A percentile compares a stretch with the other conserved stretches of the same genome.
Conservation (phyloP, 2,329 filamentous ascomycete genomes). For the Thielaviopsis cerberus region DNA sequence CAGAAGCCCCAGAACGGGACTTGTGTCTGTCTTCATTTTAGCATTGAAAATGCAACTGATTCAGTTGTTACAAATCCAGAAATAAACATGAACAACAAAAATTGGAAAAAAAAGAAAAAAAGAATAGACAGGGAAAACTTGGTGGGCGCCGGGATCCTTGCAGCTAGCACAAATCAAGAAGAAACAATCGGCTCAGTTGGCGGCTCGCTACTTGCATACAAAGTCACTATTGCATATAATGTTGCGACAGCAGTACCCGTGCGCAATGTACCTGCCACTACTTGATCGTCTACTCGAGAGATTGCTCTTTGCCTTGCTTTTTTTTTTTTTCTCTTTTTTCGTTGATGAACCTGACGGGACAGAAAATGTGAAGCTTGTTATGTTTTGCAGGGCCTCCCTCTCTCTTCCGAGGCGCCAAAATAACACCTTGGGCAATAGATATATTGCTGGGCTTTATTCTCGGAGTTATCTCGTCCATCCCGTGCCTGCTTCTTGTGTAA, state of each 20-base stretch:
- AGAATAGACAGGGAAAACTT: not conserved
- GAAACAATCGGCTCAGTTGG: not conserved
- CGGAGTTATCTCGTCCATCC: not conserved
- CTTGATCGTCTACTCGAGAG: not conserved
- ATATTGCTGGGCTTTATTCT: not conserved
- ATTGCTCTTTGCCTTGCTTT: too few relatives aligned
- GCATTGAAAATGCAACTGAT: too few relatives aligned
- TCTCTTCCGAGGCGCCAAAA: too few relatives aligned
- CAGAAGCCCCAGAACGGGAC: too few relatives aligned
- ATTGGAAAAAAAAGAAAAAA: not conserved
- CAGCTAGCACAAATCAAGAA: not conserved
- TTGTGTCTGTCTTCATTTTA: too few relatives aligned
- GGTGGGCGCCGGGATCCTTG: not conserved
- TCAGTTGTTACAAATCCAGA: too few relatives aligned
- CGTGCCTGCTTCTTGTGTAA: not conserved
- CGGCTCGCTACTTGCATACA: not conserved
- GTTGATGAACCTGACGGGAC: too few relatives aligned
- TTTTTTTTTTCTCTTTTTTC: too few relatives aligned
- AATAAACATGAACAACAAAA: too few relatives aligned
- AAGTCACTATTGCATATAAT: not conserved
- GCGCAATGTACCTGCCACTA: not conserved
- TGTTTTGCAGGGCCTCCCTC: not conserved
- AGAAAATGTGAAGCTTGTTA: not conserved
- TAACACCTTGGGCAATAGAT: too few relatives aligned
- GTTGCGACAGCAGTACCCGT: not conserved